These are phyloP conservation scores for Straminergon stramineum DNA, from an alignment of 225 moss, liverwort and hornwort species.

Conservation along the genomic window DNA sequence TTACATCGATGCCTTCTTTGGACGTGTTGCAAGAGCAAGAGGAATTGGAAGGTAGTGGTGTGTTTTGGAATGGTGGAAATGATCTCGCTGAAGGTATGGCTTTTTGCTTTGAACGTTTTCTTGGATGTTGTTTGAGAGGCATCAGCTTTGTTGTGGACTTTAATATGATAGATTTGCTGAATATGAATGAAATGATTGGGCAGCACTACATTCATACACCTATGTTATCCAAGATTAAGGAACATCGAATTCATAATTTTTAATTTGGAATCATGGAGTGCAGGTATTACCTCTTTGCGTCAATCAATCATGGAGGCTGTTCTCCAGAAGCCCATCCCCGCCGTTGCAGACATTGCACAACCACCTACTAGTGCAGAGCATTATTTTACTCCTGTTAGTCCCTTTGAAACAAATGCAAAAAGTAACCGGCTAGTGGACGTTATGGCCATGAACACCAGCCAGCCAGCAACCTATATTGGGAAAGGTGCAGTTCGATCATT, in stretches of 20 bases:
- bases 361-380: constrained; percentile 30
- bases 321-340: constrained; percentile 26
- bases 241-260: not conserved
- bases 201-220: not conserved
- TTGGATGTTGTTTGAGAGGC: not conserved
- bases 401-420: constrained; percentile 16
- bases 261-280: not conserved
- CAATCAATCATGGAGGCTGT: constrained; percentile 55
- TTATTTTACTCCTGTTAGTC: constrained; percentile 51
- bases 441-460: constrained; percentile 17
- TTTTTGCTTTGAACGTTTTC: not conserved
- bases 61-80: constrained; percentile 42
- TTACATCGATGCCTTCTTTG: constrained; percentile 29
- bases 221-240: not conserved
- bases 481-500: constrained; percentile 26
- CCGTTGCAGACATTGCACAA: constrained; percentile 6
- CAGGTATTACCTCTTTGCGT: constrained; percentile 43
- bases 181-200: not conserved
- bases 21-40: constrained; percentile 48
- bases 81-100: constrained; percentile 37
- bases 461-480: constrained; percentile 27
- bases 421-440: constrained; percentile 27
- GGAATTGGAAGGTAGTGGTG: constrained; percentile 30
- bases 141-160: not conserved
- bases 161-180: not conserved